Conservation (phyloP, 2,329 filamentous ascomycete species). For the Chaetomiaceae sp. region DNA sequence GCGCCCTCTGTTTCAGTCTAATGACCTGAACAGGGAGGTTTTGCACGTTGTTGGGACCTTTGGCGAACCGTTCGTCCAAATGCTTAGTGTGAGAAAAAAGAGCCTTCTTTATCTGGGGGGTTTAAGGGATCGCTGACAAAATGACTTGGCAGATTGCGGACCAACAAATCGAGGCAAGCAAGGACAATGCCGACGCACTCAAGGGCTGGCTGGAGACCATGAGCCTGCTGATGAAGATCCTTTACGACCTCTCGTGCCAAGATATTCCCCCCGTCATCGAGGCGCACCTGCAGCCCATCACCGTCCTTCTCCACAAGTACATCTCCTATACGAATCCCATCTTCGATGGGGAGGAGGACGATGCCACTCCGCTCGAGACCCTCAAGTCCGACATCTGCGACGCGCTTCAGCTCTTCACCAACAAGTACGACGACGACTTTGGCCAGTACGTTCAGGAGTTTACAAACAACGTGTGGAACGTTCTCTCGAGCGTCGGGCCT, state of each 20-base stretch:
- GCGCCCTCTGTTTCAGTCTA: constrained; percentile 88
- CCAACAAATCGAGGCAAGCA: constrained; percentile 66
- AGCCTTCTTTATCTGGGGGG: neutral
- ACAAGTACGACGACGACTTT: constrained; percentile 95
- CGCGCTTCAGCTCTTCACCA: constrained; percentile 79
- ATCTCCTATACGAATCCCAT: constrained; percentile 82
- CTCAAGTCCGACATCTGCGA: constrained; percentile 95
- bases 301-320: constrained; percentile 83
- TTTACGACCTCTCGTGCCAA: constrained; percentile 96
- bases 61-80: constrained; percentile 72
- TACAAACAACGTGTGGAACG: constrained; percentile 83
- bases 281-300: constrained; percentile 74
- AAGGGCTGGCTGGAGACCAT: constrained; percentile 78
- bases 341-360: constrained; percentile 84
- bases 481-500: constrained; percentile 78
- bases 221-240: constrained; percentile 82
- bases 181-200: constrained; percentile 68
- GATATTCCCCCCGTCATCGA: constrained; percentile 94
- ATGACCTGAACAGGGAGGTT: constrained; percentile 90
- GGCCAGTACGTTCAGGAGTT: constrained; percentile 74
- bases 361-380: constrained; percentile 77
- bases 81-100: constrained; percentile 59
- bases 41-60: constrained; percentile 90
- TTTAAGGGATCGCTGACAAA: constrained; percentile 3
- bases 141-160: constrained; percentile 56